Conservation (phyloP, 2,329 filamentous ascomycete species). For the Myriosclerotinia duriaeana region DNA sequence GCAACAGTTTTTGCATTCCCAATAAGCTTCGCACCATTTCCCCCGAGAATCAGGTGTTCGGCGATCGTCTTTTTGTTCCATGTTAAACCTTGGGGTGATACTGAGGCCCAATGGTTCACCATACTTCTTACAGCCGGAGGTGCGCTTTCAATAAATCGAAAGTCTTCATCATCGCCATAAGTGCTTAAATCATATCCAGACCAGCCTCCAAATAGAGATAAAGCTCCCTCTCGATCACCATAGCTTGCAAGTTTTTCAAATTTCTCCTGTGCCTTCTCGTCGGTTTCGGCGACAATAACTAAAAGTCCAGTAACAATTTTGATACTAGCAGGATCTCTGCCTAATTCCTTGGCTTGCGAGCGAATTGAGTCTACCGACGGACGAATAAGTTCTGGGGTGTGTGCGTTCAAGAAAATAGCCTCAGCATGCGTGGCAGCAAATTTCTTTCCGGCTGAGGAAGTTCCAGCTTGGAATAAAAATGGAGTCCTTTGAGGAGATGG, state of each 20-base stretch:
- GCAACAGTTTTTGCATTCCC: constrained; percentile 33
- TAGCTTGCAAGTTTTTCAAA: constrained; percentile 60
- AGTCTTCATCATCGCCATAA: constrained; percentile 63
- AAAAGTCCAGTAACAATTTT: constrained; percentile 68
- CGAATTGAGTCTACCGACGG: constrained; percentile 64
- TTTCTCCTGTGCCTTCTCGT: constrained; percentile 65
- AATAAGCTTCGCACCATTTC: constrained; percentile 34
- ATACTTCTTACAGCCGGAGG: constrained; percentile 51
- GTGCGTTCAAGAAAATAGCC: constrained; percentile 67
- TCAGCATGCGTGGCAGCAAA: constrained; percentile 72
- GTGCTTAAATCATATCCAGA: constrained; percentile 64
- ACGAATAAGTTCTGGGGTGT: constrained; percentile 60
- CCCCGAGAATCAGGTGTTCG: constrained; percentile 35
- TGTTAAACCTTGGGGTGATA: constrained; percentile 39
- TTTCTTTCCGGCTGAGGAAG: constrained; percentile 62
- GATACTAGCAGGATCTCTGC: constrained; percentile 59
- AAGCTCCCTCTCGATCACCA: constrained; percentile 63
- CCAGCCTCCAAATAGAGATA: constrained; percentile 73
- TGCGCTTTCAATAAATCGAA: constrained; percentile 52
- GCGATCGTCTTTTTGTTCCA: constrained; percentile 43
- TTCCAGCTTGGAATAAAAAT: constrained; percentile 61
- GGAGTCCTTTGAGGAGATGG: constrained; percentile 37
- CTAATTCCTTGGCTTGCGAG: constrained; percentile 48
- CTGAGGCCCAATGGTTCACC: constrained; percentile 48
- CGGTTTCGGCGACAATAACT: constrained; percentile 62